phyloP scores from a whole-genome alignment of 306 rosid species.

The Cajanus cajan region DNA sequence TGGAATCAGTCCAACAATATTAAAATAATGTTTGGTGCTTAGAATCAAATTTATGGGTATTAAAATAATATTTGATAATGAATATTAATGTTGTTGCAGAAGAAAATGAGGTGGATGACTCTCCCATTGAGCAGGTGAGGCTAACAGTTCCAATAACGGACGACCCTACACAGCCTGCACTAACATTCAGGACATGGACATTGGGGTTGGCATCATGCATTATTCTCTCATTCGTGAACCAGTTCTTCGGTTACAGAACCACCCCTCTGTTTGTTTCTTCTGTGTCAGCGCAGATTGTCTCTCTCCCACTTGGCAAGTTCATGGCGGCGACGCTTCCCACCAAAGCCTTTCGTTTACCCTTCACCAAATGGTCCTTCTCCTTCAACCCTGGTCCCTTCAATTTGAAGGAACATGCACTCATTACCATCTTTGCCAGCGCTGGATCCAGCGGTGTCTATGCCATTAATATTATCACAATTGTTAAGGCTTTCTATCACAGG shows the following conservation, averaged over 20 bases:
- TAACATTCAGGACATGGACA: conserved; percentile 88
- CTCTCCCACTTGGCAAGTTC: conserved; percentile 73
- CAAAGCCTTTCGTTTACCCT: conserved; percentile 30
- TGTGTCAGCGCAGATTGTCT: conserved; percentile 70
- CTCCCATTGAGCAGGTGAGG: conserved; percentile 86
- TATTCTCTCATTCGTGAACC: conserved; percentile 71
- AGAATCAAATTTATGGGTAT: no score
- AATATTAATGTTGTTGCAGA: conserved; percentile 29
- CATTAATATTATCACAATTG: conserved; percentile 67
- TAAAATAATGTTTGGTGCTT: no score
- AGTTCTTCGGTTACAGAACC: conserved; percentile 64
- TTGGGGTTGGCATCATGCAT: conserved; percentile 64
- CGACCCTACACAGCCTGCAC: conserved; percentile 59
- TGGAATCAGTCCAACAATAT: no score
- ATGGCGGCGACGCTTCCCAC: conserved; percentile 80
- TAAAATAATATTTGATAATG: no score
- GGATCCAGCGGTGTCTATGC: conserved; percentile 76
- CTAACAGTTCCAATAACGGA: conserved; percentile 69
- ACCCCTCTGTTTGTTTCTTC: conserved; percentile 55
- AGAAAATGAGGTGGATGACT: conserved; percentile 48
- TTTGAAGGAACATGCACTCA: conserved; percentile 79
- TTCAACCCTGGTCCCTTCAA: conserved; percentile 83
- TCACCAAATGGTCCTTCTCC: conserved; percentile 58
- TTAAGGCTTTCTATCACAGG: conserved; percentile 79
- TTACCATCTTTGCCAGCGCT: conserved; percentile 75